A percentile compares a stretch with the other conserved stretches of the same genome.
Evolutionary conservation across 1,284 basidiomycete genomes (phyloP).

Genomic region (Boletus smithii): DNA sequence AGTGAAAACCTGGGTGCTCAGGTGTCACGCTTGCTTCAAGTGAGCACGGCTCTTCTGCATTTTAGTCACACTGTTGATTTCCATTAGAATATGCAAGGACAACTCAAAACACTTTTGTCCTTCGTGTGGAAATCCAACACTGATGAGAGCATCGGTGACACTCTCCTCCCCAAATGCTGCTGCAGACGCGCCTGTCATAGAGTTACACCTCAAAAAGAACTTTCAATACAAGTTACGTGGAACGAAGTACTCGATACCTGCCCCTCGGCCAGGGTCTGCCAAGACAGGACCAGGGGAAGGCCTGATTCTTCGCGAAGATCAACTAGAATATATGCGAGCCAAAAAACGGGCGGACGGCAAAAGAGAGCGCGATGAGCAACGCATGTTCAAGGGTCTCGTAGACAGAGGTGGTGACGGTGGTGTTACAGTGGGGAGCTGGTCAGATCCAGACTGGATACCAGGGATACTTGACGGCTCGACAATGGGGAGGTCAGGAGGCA

Average conservation of each 20-base stretch:
- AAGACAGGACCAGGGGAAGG: conserved; percentile 80
- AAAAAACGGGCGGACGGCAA: conserved; percentile 71
- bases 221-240: conserved; percentile 94
- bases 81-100: conserved; percentile 88
- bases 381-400: conserved; percentile 63
- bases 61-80: conserved; percentile 3
- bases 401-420: conserved; percentile 47
- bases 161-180: conserved; percentile 65
- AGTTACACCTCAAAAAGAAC: conserved; percentile 89
- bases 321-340: conserved; percentile 80
- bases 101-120: conserved; percentile 95
- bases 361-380: conserved; percentile 75
- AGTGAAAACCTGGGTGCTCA: conserved; percentile 93
- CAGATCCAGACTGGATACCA: conserved; percentile 95
- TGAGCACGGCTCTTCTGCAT: conserved; percentile 43
- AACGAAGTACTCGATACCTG: conserved; percentile 90
- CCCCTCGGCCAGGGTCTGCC: conserved; percentile 85
- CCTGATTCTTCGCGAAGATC: conserved; percentile 87
- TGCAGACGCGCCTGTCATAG: conserved; percentile 60
- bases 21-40: conserved; percentile 99
- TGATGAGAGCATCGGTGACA: conserved; percentile 90
- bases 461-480: conserved; percentile 76
- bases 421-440: conserved; percentile 72
- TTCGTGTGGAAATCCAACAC: conserved; percentile 90
- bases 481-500: conserved; percentile 69